Evolutionary conservation across 495 filamentous ascomycete species (phyloP).

Genomic region (Amphirosellinia nigrospora): DNA sequence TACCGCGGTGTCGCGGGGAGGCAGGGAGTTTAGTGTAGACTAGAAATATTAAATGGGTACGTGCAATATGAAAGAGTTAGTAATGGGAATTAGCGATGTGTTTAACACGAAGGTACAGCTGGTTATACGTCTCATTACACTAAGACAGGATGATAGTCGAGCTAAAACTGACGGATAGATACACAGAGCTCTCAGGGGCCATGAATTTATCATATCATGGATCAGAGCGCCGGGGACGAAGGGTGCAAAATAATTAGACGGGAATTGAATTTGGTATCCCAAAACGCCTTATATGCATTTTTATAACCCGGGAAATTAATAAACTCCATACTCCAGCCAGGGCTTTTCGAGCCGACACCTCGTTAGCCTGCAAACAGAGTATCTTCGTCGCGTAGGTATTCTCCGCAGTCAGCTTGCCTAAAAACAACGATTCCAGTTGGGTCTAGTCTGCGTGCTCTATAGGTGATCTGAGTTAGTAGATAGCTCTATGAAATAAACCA

Average conservation of each 20-base stretch:
- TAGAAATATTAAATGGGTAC: not conserved
- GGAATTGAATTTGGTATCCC: constrained; percentile 27
- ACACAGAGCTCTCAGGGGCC: not conserved
- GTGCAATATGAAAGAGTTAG: not conserved
- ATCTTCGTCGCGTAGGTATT: constrained; percentile 85
- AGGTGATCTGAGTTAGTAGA: not conserved
- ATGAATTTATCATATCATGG: not conserved
- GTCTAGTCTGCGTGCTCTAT: constrained; percentile 70
- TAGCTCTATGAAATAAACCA: not conserved
- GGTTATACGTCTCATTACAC: not conserved
- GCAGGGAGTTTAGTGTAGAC: constrained; percentile 31
- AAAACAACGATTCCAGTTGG: constrained; percentile 88
- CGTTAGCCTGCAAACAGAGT: constrained; percentile 56
- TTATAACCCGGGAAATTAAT: not conserved
- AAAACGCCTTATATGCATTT: constrained; percentile 25
- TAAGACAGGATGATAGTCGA: not conserved
- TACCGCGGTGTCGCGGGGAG: constrained; percentile 37
- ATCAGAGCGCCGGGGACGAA: not conserved
- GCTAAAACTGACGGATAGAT: not conserved
- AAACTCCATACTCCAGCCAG: constrained; percentile 23
- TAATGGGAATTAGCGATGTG: too few relatives aligned
- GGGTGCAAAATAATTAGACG: not conserved
- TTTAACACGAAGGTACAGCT: not conserved
- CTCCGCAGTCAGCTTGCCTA: constrained; percentile 86
- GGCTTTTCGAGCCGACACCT: not conserved